Evolutionary conservation across 805 yeast species (phyloP), one percentile per base, ranked within the genome.

Genomic region (Schwanniomyces yamadae): DNA sequence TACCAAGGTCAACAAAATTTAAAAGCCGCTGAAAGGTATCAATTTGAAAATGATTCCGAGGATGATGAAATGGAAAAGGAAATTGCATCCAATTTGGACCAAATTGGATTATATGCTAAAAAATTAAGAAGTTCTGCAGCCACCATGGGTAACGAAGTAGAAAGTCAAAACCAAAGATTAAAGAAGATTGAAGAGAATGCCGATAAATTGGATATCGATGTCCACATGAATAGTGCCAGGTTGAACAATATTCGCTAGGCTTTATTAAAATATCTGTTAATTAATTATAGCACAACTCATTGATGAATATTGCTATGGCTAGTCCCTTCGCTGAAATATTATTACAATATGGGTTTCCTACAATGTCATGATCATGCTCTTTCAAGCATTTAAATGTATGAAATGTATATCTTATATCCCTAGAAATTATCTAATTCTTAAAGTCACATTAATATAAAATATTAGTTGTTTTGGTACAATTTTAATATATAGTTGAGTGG

Each of bases 11-110:
- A 78, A 36, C 59, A 66, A 44, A 61, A 72, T 43, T 71, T 78
- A 31, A 67, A 69, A 12, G 80, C 78, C 24, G 84, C 95, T 2
- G 66, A 77, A 39, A 66, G 78, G 45, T 89, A 83, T 61, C 86
- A 85, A 50, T 85, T 87, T 49, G 96, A 88, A 54, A 84, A 84
- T 32, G 97, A 91, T 60, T 80, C 80, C 33, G 97, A 91, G 57
- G 98, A 93, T 59, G 95, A 89, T 50, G 93, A 82, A 48, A 77
- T 88, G 77, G 98, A 91, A 55, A 77, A 82, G 44, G 96, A 90
- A 59, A 78, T 89, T 48, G 90, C 89, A 36, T 65, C 75, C 44
- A 93, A 93, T 52, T 67, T 91, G 59, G 90, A 85, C 50, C 87
- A 83, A 56, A 84, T 93, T 32, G 74, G 77, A 9, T 72, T 71